Base-by-base conservation (phyloP, 768 basidiomycete genomes). In the Hericium coralloides region DNA sequence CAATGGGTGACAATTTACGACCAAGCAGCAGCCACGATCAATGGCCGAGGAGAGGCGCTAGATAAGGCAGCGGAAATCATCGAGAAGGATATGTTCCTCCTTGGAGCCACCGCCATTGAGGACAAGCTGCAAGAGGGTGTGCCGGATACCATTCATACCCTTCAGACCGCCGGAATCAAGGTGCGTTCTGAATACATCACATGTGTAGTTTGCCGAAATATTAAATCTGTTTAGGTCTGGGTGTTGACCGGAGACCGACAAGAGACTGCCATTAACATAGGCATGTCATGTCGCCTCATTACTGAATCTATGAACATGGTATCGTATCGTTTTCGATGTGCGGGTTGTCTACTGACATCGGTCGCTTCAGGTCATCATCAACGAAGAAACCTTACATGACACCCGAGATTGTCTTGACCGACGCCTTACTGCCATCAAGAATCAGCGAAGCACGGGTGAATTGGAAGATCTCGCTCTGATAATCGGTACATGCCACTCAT, bases 201-300 rank as follows among this genome's bases (percentile, higher is more conserved):
- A 31, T 31, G 31, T 9, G 8, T 31, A 8, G 8, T 31, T 6
- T 31, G 31, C 31, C 31, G 10, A 45, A n/a, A n/a, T 45, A 20
- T 14, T 20, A 7, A n/a, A 5, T 1, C 10, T 31, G 7, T 31
- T 6, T 61, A 89, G 86, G 85, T 99, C 17, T 99, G 97, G 97
- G 95, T 99, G 8, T 74, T 99, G 52, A 99, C 97, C 2, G 97
- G 97, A 1, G 97, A 99, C 70, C 77, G 97, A 62, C 97, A 99
- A 73, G 97, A 99, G 72, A 99, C 97, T 1, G 97, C 97, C 15
- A 98, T 99, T 72, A 99, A 99, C 66, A 98, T 99, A 61, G 97
- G 97, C 53, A 86, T 98, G 80, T 95, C 94, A 1, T 98, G 97
- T 74, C 82, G 93, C 60, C 71, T 99, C 65, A 98, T 99, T 52